phyloP scores from a whole-genome alignment of 495 filamentous ascomycete genomes.

The Penicillium pancosmium region DNA sequence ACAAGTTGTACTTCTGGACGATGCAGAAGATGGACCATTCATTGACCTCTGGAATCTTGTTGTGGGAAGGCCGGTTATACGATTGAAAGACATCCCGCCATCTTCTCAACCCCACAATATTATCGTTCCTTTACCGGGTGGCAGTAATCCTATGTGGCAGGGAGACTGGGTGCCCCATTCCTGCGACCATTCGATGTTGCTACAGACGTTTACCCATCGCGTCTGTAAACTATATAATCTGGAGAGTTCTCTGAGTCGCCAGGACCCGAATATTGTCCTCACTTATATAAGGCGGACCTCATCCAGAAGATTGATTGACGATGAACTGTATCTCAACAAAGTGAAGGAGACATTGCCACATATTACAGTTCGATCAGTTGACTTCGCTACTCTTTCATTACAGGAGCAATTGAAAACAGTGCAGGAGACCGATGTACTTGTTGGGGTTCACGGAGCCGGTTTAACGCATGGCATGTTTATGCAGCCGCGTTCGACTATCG shows the following conservation, averaged over 20 bases:
- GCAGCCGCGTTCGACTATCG: conserved; percentile 29
- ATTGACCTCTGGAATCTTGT: conserved; percentile 39
- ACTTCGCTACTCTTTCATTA: conserved; percentile 38
- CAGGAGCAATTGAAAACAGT: conserved; percentile 36
- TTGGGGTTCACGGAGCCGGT: conserved; percentile 44
- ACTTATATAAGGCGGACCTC: conserved; percentile 40
- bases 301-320: conserved; percentile 30
- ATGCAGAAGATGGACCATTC: conserved; percentile 36
- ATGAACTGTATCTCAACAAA: conserved; percentile 26
- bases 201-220: conserved; percentile 34
- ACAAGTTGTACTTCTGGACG: conserved; percentile 39
- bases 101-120: conserved; percentile 27
- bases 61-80: conserved; percentile 25
- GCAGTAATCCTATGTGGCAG: conserved; percentile 42
- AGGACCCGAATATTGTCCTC: conserved; percentile 20
- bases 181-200: conserved; percentile 30
- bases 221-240: conserved; percentile 29
- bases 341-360: conserved; percentile 26
- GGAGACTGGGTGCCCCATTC: conserved; percentile 31
- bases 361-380: conserved; percentile 33
- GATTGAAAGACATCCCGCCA: conserved; percentile 22
- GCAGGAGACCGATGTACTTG: conserved; percentile 37
- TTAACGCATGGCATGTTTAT: conserved; percentile 44
- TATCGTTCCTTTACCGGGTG: conserved; percentile 41
- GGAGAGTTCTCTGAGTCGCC: conserved; percentile 13